Base-by-base conservation (phyloP, 257 asterid species). In the Salvia miltiorrhiza region DNA sequence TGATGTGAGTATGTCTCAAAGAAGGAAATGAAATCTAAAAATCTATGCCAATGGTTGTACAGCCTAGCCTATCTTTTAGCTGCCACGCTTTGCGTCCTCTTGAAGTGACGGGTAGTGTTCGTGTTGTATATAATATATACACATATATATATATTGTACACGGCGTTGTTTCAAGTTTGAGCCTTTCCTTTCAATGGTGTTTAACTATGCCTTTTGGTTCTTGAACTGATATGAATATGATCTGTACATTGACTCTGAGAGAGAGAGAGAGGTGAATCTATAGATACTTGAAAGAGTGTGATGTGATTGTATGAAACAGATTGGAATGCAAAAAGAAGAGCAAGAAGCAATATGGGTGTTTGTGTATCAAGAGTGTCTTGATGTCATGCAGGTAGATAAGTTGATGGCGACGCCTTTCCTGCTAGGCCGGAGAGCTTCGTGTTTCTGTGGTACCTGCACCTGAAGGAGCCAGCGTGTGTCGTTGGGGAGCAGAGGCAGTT, bases 401-500 rank as follows among this genome's bases (percentile, higher is more conserved):
- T 16, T n/a, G 73, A 44, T 5, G 78, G 55, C n/a, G 70, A 61
- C 5, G 76, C 13, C 56, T 75, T 76, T 12, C 26, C 61, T 2
- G 77, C 80, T 0, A 88, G 44, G 39, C 84, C 90, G 0, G 84
- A 77, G 56, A 86, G 89, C 68, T 83, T 88, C 0, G 67, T 12
- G 64, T 39, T 74, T 69, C 95, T 75, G 78, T 88, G 96, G 77
- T 78, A 76, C 44, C 91, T 73, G 80, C 93, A 88, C 79, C 96
- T 69, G 88, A 89, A 87, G 4, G 96, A 89, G 32, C 94, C 94
- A 0, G 55, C 85, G 5, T 87, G 94, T 2, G 88, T 89, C 0
- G 96, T 89, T 23, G 93, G 93, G 3, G 96, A 83, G 80, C 97
- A 90, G 75, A 90, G 67, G 63, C 96, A 90, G 76, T 79, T 88